Percentiles rank a stretch among this genome's conserved stretches.
These are phyloP conservation scores for Aphanomyces astaci DNA, from an alignment of 352 stramenopile species.

Conservation along the genomic window DNA sequence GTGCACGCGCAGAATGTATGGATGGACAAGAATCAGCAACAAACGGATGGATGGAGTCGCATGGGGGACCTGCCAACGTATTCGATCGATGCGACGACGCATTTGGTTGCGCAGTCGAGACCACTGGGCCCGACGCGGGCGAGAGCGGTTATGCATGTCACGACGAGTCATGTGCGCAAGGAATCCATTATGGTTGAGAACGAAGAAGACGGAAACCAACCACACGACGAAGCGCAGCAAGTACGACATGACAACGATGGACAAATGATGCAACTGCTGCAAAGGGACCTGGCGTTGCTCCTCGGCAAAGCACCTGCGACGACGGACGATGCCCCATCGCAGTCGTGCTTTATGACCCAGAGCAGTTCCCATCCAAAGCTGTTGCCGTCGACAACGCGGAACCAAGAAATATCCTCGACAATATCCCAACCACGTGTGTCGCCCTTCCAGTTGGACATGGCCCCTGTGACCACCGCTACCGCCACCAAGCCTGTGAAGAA, in stretches of 20 bases:
- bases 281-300: neutral
- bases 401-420: neutral
- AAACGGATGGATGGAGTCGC: neutral
- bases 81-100: neutral
- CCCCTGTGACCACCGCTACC: too few relatives aligned
- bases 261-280: neutral
- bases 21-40: conserved; percentile 22
- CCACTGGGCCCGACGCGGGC: conserved; percentile 2
- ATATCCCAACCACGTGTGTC: neutral
- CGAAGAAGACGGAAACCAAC: neutral
- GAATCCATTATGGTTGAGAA: too few relatives aligned
- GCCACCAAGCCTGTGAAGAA: neutral
- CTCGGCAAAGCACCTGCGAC: neutral
- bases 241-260: neutral
- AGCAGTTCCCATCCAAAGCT: neutral
- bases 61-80: neutral
- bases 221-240: too few relatives aligned
- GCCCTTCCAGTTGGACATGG: too few relatives aligned
- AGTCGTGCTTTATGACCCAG: neutral
- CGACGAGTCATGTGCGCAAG: neutral
- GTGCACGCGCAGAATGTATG: conserved; percentile 54
- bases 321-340: neutral
- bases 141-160: neutral
- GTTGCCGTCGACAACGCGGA: neutral
- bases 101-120: neutral